A percentile compares a stretch with the other conserved stretches of the same genome.
Evolutionary conservation across 2,329 filamentous ascomycete genomes (phyloP).

Genomic region (Fonsecaea monophora): DNA sequence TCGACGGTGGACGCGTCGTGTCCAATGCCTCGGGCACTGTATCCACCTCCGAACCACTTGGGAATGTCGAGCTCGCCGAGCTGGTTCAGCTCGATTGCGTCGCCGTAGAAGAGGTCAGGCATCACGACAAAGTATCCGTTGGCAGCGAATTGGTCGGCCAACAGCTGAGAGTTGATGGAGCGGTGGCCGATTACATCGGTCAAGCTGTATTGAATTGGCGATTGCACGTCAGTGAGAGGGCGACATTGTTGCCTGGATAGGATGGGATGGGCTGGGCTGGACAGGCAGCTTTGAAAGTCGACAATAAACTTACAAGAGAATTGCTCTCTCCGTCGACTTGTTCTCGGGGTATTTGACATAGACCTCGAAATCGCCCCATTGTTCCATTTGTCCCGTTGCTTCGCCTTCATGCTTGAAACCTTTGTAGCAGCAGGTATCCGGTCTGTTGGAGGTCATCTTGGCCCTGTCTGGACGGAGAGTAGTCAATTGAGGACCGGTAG

Average conservation of each 20-base stretch:
- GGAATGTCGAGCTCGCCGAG: constrained; percentile 54
- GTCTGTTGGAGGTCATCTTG: constrained; percentile 20
- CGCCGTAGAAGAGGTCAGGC: constrained; percentile 73
- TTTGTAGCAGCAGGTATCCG: constrained; percentile 13
- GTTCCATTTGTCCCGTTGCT: constrained; percentile 1
- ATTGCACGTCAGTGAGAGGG: background rate
- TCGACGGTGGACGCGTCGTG: constrained; percentile 56
- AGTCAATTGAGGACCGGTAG: background rate
- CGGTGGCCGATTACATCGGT: constrained; percentile 65
- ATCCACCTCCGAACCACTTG: constrained; percentile 18
- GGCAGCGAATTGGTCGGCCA: constrained; percentile 75
- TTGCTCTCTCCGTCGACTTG: constrained; percentile 5
- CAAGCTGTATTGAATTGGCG: constrained; percentile 40
- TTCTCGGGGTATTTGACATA: constrained; percentile 20
- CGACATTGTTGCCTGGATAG: background rate
- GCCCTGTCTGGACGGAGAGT: no score
- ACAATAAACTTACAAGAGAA: constrained; percentile 7
- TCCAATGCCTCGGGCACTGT: constrained; percentile 32
- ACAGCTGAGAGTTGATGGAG: constrained; percentile 64
- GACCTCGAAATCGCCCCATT: constrained; percentile 5
- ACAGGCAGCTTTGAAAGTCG: background rate
- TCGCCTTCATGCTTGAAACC: constrained; percentile 22
- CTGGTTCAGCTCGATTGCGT: constrained; percentile 64
- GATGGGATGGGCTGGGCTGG: background rate
- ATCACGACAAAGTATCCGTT: constrained; percentile 72